Evolutionary conservation across 108 stramenopile genomes (phyloP), one percentile per base, ranked within the genome.

Genomic region (Nitzschia sp.): DNA sequence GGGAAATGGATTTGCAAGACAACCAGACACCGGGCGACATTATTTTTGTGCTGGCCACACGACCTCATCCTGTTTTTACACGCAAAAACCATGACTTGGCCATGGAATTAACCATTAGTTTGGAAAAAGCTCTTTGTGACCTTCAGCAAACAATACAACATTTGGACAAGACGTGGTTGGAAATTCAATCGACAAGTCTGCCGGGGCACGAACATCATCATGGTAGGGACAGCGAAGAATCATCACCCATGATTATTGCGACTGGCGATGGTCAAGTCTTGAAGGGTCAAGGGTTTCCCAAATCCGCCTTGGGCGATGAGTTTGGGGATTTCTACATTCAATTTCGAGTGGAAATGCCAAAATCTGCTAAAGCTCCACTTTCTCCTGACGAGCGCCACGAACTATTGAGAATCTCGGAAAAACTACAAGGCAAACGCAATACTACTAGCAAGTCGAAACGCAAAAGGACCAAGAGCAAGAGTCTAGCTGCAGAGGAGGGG

Each of bases 251-350:
- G 1, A 26, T 62, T 13, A 62, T 62, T 62, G 32, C 31, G 13
- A 25, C 61, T 1, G 61, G 61, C 19, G 61, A 94, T 76, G 89
- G 91, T 17, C 88, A 91, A 56, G 90, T 91, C 15, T 63, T 94
- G n/a, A 79, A 78, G 51, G 93, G 93, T 62, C 46, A 84, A 54
- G 93, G 93, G 18, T 91, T 94, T 90, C 93, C 93, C 15, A 88
- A 78, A 70, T 30, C 59, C 4, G 23, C 61, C 49, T 19, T 65
- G 17, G 70, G 23, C 1, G 46, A 51, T 24, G 71, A 83, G 21
- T 86, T 73, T 68, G 93, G 93, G 26, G 90, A 94, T 63, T 73
- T 94, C 64, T 94, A 94, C 76, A 73, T 94, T 30, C 88, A 94
- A 56, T 94, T 82, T 68, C 72, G 79, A 48, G 89, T 94, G 0